Evolutionary conservation across 176 grass and related monocot species (phyloP), one percentile per base, ranked within the genome.

Genomic region (Musa troglodytarum): DNA sequence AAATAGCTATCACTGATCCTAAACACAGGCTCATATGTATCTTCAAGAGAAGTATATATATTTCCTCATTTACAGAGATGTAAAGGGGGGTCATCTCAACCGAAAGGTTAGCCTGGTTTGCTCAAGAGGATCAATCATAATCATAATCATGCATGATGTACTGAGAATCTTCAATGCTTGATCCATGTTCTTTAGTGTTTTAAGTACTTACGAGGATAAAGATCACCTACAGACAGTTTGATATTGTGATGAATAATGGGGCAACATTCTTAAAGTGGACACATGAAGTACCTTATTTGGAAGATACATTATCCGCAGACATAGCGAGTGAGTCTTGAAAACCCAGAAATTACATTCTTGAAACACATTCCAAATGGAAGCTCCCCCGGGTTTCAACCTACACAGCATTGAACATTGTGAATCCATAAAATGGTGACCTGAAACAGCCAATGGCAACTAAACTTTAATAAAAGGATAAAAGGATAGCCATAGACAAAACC

Each of bases 11-110:
- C 80, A 80, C 78, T 74, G 67, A 97, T 83, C 72, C 74, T 64
- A 86, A 88, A 84, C 82, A 89, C 22, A 97, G 53, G 74, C 81
- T 85, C 74, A 86, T 97, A 77, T 93, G 85, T 86, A 97, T 77
- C 25, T 52, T 85, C 68, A 85, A 90, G 86, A 97, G 43, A 8
- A 85, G 79, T 68, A 87, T 81, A 29, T 59, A 76, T 79, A 93
- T 83, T 81, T 90, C 93, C 54, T 90, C 81, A 77, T 84, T 92
- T 25, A 88, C 91, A 58, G 81, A 79, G 77, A 93, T 75, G 65
- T 77, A 91, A 71, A 97, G 77, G 74, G 90, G 86, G 74, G 72
- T 90, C 29, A 34, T 4, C 76, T 93, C 94, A 83, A 93, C 76
- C 54, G 63, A 71, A 25, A 97, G 76, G 34, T 93, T 53, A 54